Conservation (phyloP, 2,329 filamentous ascomycete genomes). For the Venturia oleaginea region DNA sequence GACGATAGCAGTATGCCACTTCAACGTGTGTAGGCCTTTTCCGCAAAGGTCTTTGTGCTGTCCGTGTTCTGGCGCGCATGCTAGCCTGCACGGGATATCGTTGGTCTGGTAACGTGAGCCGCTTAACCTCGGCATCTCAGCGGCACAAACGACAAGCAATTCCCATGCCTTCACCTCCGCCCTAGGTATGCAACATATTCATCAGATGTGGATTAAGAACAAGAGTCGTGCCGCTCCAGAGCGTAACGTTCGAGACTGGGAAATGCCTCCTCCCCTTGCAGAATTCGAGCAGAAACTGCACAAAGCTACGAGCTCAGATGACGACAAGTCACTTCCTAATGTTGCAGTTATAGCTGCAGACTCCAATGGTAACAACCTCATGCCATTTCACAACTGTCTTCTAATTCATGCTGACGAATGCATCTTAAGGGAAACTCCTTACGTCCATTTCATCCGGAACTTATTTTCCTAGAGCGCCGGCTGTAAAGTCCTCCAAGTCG, state of each 20-base stretch:
- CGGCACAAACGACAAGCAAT: not conserved
- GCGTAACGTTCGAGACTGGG: not conserved
- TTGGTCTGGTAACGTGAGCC: too few species aligned
- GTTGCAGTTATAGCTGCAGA: constrained; percentile 7
- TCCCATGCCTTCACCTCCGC: not conserved
- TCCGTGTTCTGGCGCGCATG: too few species aligned
- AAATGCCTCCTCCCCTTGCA: not conserved
- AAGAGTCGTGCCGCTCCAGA: not conserved
- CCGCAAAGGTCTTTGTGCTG: too few species aligned
- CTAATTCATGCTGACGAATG: not conserved
- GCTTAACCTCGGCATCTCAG: not conserved
- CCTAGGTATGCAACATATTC: not conserved
- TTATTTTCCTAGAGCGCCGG: not conserved
- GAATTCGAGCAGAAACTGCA: constrained; percentile 7
- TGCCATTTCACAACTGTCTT: too few species aligned
- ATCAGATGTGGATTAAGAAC: not conserved
- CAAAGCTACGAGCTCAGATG: not conserved
- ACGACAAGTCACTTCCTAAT: constrained; percentile 2
- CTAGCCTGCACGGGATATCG: too few species aligned
- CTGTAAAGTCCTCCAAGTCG: not conserved
- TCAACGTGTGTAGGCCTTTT: too few species aligned
- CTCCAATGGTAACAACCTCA: not conserved
- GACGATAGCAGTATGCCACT: too few species aligned
- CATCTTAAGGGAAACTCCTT: not conserved
- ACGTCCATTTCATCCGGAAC: constrained; percentile 3